Evolutionary conservation across 768 basidiomycete species (phyloP), one percentile per base, ranked within the genome.

Genomic region (Mycena maculata): DNA sequence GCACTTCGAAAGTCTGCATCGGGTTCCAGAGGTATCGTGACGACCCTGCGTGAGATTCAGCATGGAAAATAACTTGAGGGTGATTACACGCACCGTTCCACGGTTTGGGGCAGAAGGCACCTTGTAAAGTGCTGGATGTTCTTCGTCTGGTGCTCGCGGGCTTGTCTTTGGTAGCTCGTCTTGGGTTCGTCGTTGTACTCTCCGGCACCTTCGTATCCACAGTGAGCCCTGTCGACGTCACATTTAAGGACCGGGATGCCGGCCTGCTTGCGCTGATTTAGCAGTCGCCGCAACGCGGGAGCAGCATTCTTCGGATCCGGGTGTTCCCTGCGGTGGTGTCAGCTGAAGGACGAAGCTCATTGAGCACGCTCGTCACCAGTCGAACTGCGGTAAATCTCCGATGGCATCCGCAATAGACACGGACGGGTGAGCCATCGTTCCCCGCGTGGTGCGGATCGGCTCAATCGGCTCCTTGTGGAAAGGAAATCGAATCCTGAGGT

Each of bases 351-450:
- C 60, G 15, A 39, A 49, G n/a, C n/a, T n/a, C n/a, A n/a, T 48
- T 6, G 54, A n/a, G n/a, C n/a, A n/a, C n/a, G n/a, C n/a, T n/a
- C 65, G 23, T 22, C 81, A 92, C 93, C 92, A 94, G 63, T 95
- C 90, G 74, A 90, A 95, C 5, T 76, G 83, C 3, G 86, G 88
- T 11, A 95, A 80, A 74, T 95, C 93, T 3, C 84, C 80, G 53
- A 94, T 92, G 1, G 93, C 92, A 73, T 93, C 92, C 22, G 86
- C 84, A 45, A 93, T 85, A 0, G 87, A 86, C 23, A 93, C 86
- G 68, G 81, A 81, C 10, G 78, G 80, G 73, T 90, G 87, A 0
- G 86, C 85, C 1, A 88, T 89, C 2, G 81, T 83, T 0, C 92
- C 92, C 23, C 71, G 64, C 5, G 76, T 72, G 0, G 83, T 81